Evolutionary conservation across 169 alveolate species (phyloP).

Genomic region (Theileria luwenshuni): DNA sequence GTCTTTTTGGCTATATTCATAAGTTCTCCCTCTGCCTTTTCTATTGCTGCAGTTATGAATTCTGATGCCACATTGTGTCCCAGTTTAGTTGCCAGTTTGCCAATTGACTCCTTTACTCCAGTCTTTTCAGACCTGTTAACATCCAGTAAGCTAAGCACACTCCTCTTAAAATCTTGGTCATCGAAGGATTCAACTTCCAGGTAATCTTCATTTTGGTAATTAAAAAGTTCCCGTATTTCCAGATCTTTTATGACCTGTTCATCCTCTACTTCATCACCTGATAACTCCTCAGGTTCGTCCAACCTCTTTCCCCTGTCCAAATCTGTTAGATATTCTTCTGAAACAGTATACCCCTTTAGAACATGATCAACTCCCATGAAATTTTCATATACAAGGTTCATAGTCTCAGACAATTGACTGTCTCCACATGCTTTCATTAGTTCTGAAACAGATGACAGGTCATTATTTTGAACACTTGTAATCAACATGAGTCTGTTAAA

Average conservation of each 20-base stretch:
- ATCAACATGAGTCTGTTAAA: neutral
- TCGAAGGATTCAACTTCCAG: neutral
- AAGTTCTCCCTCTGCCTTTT: conserved; percentile 50
- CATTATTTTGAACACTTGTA: neutral
- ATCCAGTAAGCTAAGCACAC: neutral
- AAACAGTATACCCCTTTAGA: neutral
- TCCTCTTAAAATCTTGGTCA: neutral
- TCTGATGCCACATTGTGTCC: conserved; percentile 34
- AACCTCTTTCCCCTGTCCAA: neutral
- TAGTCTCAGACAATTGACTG: neutral
- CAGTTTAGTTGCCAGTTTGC: conserved; percentile 8
- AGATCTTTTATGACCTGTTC: neutral
- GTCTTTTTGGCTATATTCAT: conserved; percentile 30
- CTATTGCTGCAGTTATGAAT: conserved; percentile 50
- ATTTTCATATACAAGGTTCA: neutral
- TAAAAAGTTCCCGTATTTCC: neutral
- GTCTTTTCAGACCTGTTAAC: neutral
- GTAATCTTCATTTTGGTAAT: neutral
- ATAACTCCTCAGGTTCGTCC: too few species aligned
- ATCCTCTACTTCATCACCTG: neutral
- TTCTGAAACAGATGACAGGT: neutral
- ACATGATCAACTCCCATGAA: neutral
- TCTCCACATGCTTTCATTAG: neutral
- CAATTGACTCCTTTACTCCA: conserved; percentile 1
- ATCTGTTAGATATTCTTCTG: neutral